Conservation (phyloP, 352 stramenopile species). For the Pythium myriotylum region DNA sequence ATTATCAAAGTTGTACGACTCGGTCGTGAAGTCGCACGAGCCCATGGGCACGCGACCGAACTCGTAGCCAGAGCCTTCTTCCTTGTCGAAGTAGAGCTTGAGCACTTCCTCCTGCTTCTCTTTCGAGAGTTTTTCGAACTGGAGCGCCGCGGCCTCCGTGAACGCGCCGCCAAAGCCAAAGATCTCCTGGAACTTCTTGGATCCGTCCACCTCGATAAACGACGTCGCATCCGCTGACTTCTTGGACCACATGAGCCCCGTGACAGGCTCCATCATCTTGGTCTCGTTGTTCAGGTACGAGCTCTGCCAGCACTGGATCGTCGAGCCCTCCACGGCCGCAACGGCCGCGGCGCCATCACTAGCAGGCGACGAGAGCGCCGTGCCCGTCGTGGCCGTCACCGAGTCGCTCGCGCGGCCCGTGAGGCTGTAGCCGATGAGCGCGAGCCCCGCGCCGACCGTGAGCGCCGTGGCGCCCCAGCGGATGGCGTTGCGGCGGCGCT, state of each 20-base stretch:
- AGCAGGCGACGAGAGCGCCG: background rate
- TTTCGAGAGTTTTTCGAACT: slow-evolving; percentile 81
- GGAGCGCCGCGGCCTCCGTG: slow-evolving; percentile 88
- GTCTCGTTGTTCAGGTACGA: slow-evolving; percentile 57
- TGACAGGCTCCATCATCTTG: slow-evolving; percentile 67
- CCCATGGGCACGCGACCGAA: slow-evolving; percentile 92
- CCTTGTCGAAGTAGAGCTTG: slow-evolving; percentile 86
- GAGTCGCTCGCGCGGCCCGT: background rate
- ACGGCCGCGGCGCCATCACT: background rate
- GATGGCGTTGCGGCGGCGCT: slow-evolving; percentile 32
- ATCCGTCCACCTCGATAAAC: slow-evolving; percentile 55
- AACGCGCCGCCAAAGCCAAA: slow-evolving; percentile 93
- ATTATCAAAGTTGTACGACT: slow-evolving; percentile 90
- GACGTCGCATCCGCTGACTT: slow-evolving; percentile 23
- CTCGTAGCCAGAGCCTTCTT: slow-evolving; percentile 80
- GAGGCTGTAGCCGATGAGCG: slow-evolving; percentile 30
- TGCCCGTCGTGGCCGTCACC: slow-evolving; percentile 2
- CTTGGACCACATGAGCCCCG: slow-evolving; percentile 49
- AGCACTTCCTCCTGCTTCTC: slow-evolving; percentile 85
- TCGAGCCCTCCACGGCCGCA: background rate
- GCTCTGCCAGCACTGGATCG: slow-evolving; percentile 67
- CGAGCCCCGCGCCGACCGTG: slow-evolving; percentile 28
- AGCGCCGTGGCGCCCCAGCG: slow-evolving; percentile 35
- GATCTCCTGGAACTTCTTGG: slow-evolving; percentile 72
- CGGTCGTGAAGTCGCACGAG: slow-evolving; percentile 87